Percentiles rank a stretch among this genome's conserved stretches.
These are phyloP conservation scores for Umbelopsis sp. DNA, from an alignment of 371 early-diverging fungal genomes.

Conservation along the genomic window DNA sequence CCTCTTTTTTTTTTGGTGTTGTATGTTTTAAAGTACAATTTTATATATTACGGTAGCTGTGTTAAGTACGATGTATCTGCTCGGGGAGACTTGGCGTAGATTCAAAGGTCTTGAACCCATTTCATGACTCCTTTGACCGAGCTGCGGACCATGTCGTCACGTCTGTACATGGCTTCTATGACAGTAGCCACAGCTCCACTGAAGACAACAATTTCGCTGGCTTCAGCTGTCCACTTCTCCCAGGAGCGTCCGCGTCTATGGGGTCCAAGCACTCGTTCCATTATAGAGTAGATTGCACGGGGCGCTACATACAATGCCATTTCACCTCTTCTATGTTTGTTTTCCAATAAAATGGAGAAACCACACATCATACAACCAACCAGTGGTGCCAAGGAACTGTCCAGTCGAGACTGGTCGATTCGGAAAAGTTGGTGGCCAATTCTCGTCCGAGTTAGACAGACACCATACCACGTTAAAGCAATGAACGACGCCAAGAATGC, in stretches of 20 bases:
- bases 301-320: slow-evolving; percentile 69
- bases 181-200: slow-evolving; percentile 40
- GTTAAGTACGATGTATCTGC: neutral
- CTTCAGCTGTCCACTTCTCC: slow-evolving; percentile 34
- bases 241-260: slow-evolving; percentile 42
- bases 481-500: slow-evolving; percentile 66
- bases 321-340: slow-evolving; percentile 62
- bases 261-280: slow-evolving; percentile 51
- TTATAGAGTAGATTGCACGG: slow-evolving; percentile 57
- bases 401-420: slow-evolving; percentile 36
- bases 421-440: slow-evolving; percentile 49
- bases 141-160: slow-evolving; percentile 50
- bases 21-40: too few relatives aligned
- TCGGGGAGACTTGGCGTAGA: neutral
- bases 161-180: slow-evolving; percentile 49
- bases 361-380: slow-evolving; percentile 65
- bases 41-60: neutral
- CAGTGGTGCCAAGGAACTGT: slow-evolving; percentile 54
- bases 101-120: slow-evolving; percentile 46
- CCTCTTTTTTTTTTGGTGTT: too few relatives aligned
- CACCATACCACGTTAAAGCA: slow-evolving; percentile 60
- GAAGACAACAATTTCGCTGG: slow-evolving; percentile 44
- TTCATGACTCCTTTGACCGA: slow-evolving; percentile 54
- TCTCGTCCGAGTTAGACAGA: slow-evolving; percentile 59
- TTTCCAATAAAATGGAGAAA: slow-evolving; percentile 62